A percentile compares a stretch with the other conserved stretches of the same genome.
These are phyloP conservation scores for Zoysia pacifica DNA, from an alignment of 176 grass and related monocot species.

Conservation along the genomic window DNA sequence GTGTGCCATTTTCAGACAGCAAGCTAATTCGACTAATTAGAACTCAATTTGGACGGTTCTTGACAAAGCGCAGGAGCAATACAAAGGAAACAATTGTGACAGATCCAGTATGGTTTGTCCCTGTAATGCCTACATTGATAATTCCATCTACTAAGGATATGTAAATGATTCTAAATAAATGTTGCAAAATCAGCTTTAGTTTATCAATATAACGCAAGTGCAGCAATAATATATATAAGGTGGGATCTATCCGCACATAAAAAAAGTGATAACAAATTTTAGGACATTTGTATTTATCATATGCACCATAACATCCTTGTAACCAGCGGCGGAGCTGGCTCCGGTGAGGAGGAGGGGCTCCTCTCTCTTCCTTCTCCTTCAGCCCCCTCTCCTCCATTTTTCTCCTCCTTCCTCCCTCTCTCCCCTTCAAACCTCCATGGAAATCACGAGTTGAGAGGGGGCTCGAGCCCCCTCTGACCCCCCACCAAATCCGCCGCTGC, in stretches of 20 bases:
- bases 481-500: too few species aligned
- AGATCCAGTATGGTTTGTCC: not conserved
- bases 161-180: slow-evolving; percentile 3
- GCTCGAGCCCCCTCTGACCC: too few species aligned
- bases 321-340: too few species aligned
- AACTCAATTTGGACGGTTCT: too few species aligned
- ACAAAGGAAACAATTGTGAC: not conserved
- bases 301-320: slow-evolving; percentile 90
- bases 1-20: too few species aligned
- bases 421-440: too few species aligned
- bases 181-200: slow-evolving; percentile 3
- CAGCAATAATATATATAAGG: slow-evolving; percentile 15
- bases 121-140: not conserved
- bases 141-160: not conserved
- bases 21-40: too few species aligned
- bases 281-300: slow-evolving; percentile 17
- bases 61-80: slow-evolving; percentile 24
- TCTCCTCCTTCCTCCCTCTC: too few species aligned
- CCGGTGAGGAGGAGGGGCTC: too few species aligned
- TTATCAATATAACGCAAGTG: slow-evolving; percentile 22
- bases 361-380: too few species aligned
- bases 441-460: too few species aligned
- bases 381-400: too few species aligned
- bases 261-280: slow-evolving; percentile 24
- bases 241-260: slow-evolving; percentile 2